phyloP scores from a whole-genome alignment of 495 filamentous ascomycete species.

The Tetracladium setigerum region DNA sequence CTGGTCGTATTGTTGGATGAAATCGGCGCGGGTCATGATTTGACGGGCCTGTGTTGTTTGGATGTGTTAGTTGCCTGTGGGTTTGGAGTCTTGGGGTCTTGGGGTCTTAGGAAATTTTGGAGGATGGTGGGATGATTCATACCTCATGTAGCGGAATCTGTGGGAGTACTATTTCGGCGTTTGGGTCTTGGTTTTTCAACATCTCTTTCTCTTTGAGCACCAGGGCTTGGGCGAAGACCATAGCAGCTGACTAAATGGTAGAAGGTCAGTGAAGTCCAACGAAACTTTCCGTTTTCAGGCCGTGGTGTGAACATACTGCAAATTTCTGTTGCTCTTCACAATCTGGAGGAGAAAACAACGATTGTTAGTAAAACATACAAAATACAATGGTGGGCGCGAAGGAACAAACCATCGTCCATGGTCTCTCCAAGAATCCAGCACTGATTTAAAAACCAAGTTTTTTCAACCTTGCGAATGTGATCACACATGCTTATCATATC shows the following conservation, averaged over 20 bases:
- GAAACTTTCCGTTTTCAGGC: slow-evolving; percentile 6
- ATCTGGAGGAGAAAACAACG: no score
- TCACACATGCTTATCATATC: slow-evolving; percentile 73
- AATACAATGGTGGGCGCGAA: background rate
- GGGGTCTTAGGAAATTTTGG: no score
- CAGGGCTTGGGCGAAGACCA: slow-evolving; percentile 89
- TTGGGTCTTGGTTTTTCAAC: slow-evolving; percentile 49
- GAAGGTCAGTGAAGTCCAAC: background rate
- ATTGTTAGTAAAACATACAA: no score
- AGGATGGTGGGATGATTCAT: slow-evolving; percentile 42
- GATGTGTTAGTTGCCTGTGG: no score
- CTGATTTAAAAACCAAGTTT: slow-evolving; percentile 90
- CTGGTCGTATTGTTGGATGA: slow-evolving; percentile 86
- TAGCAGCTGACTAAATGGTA: slow-evolving; percentile 62
- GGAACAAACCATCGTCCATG: slow-evolving; percentile 97
- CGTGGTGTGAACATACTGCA: slow-evolving; percentile 48
- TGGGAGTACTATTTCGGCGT: slow-evolving; percentile 61
- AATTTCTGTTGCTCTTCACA: slow-evolving; percentile 84
- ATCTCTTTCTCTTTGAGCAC: slow-evolving; percentile 70
- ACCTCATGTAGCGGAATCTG: slow-evolving; percentile 68
- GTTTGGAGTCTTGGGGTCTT: no score
- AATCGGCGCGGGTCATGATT: slow-evolving; percentile 94
- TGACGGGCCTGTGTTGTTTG: slow-evolving; percentile 55
- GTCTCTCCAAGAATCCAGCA: slow-evolving; percentile 87
- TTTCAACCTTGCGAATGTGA: slow-evolving; percentile 72